Conservation (phyloP, 2,329 filamentous ascomycete species). For the Ophiostoma angusticollis region DNA sequence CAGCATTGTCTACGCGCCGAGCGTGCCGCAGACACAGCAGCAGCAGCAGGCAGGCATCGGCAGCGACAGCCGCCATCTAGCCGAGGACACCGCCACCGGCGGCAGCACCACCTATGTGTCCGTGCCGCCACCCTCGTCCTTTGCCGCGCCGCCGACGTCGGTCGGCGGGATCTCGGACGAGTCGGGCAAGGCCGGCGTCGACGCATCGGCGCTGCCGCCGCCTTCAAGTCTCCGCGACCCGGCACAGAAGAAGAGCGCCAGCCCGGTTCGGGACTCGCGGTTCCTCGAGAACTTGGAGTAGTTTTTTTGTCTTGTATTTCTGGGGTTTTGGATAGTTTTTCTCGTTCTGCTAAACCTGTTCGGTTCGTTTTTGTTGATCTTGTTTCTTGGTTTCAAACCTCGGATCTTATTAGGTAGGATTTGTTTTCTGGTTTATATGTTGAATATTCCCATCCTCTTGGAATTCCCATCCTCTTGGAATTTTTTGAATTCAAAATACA, state of each 20-base stretch:
- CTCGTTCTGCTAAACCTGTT: background rate
- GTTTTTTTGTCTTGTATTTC: background rate
- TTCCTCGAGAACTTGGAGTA: conserved; percentile 36
- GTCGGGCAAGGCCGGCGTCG: conserved; percentile 16
- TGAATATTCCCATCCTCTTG: too few relatives aligned
- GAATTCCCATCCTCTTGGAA: too few relatives aligned
- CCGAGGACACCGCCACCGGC: background rate
- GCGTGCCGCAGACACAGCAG: too few relatives aligned
- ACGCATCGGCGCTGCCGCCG: conserved; percentile 15
- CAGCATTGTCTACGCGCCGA: too few relatives aligned
- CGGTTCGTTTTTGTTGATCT: background rate
- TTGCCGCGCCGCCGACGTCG: too few relatives aligned
- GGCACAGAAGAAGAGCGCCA: conserved; percentile 20
- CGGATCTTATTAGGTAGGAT: too few relatives aligned
- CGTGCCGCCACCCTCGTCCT: conserved; percentile 1
- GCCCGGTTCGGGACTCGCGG: conserved; percentile 34
- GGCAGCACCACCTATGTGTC: conserved; percentile 4
- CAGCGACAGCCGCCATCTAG: background rate
- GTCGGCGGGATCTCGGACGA: conserved; percentile 5
- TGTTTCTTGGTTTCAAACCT: background rate
- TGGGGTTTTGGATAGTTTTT: background rate
- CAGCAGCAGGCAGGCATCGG: too few relatives aligned
- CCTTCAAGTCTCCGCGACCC: conserved; percentile 16
- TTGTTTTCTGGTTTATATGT: too few relatives aligned
- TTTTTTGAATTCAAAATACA: background rate